Evolutionary conservation across 2,329 filamentous ascomycete species (phyloP).

Genomic region (Fusarium ramigenum): DNA sequence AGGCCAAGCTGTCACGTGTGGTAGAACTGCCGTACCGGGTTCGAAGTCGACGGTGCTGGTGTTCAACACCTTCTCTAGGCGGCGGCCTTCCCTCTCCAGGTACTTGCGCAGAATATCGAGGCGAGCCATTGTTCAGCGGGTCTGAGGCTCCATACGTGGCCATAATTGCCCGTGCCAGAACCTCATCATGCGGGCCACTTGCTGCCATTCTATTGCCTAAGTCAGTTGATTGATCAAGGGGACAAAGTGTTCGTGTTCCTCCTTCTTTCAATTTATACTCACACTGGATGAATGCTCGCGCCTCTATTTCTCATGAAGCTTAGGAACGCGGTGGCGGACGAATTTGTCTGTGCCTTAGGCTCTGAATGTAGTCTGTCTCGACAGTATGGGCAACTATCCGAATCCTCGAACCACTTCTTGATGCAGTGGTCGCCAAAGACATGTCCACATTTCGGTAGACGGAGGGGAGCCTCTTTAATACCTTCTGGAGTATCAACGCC

Average conservation of each 20-base stretch:
- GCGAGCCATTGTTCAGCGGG: slow-evolving; percentile 18
- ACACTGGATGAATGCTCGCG: slow-evolving; percentile 37
- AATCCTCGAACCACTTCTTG: slow-evolving; percentile 71
- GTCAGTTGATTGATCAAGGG: slow-evolving; percentile 15
- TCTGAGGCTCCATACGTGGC: slow-evolving; percentile 22
- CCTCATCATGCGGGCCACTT: slow-evolving; percentile 30
- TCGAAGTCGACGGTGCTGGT: slow-evolving; percentile 45
- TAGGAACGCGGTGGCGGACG: slow-evolving; percentile 43
- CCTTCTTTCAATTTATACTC: not conserved
- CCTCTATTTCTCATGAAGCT: slow-evolving; percentile 46
- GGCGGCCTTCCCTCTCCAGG: slow-evolving; percentile 41
- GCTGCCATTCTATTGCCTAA: slow-evolving; percentile 7
- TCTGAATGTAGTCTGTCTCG: slow-evolving; percentile 68
- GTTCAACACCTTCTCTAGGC: slow-evolving; percentile 41
- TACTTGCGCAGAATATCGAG: slow-evolving; percentile 17
- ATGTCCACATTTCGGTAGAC: slow-evolving; percentile 70
- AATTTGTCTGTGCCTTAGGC: slow-evolving; percentile 35
- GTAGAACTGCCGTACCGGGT: slow-evolving; percentile 37
- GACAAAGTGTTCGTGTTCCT: not conserved
- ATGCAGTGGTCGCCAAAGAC: slow-evolving; percentile 72
- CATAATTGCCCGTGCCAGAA: slow-evolving; percentile 28
- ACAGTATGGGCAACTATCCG: slow-evolving; percentile 71
- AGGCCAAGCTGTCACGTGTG: not conserved
- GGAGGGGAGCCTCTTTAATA: slow-evolving; percentile 63
- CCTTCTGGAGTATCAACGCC: slow-evolving; percentile 67